These are phyloP conservation scores for Leucaena leucocephala DNA, from an alignment of 306 rosid species.

Conservation along the genomic window DNA sequence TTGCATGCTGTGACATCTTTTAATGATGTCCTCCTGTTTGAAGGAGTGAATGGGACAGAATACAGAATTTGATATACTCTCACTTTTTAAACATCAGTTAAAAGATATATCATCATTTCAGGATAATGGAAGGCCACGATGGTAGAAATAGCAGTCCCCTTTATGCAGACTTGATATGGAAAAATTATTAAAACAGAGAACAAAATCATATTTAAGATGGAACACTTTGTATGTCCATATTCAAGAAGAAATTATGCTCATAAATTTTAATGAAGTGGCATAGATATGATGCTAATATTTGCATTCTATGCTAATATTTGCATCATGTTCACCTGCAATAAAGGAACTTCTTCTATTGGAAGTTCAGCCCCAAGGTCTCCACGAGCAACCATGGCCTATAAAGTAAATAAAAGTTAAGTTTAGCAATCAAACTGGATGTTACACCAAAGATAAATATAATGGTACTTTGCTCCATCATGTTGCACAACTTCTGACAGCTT, in stretches of 20 bases:
- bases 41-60: conserved; percentile 28
- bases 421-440: conserved; percentile 26
- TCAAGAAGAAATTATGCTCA: conserved; percentile 17
- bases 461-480: conserved; percentile 20
- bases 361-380: conserved; percentile 99
- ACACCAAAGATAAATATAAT: conserved; percentile 16
- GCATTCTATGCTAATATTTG: conserved; percentile 2
- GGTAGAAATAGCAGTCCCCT: conserved; percentile 15
- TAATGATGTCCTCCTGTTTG: conserved; percentile 82
- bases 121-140: conserved; percentile 2
- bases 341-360: conserved; percentile 96
- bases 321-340: conserved; percentile 70
- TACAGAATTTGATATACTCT: conserved; percentile 28
- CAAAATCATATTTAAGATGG: conserved; percentile 12
- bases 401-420: conserved; percentile 39
- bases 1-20: conserved; percentile 78
- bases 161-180: conserved; percentile 28
- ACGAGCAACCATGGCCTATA: conserved; percentile 98
- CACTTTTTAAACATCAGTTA: conserved; percentile 13
- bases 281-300: conserved; percentile 12
- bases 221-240: conserved; percentile 6
- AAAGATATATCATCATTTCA: conserved; percentile 20
- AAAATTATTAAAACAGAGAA: conserved; percentile 17
- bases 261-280: conserved; percentile 21
- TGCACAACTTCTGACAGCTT: conserved; percentile 7